Evolutionary conservation across 169 alveolate species (phyloP).

Genomic region (Plasmodium malariae): DNA sequence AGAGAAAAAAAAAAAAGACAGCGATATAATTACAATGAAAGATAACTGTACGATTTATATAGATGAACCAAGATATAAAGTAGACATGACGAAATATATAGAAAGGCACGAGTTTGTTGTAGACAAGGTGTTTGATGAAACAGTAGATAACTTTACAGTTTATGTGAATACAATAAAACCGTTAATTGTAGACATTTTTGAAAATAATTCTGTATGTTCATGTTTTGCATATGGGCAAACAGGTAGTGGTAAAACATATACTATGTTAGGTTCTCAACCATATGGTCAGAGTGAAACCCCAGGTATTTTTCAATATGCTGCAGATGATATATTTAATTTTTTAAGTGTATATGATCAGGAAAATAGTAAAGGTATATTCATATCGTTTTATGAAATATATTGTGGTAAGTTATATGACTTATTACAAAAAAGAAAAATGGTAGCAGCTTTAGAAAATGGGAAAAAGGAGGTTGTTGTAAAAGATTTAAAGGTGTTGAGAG

Average conservation of each 20-base stretch:
- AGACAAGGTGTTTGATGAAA: slow-evolving; percentile 92
- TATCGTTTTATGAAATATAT: slow-evolving; percentile 99
- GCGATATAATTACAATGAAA: slow-evolving; percentile 92
- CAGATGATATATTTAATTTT: slow-evolving; percentile 92
- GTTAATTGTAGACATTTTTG: slow-evolving; percentile 94
- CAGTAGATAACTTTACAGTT: slow-evolving; percentile 89
- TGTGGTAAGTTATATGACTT: slow-evolving; percentile 99
- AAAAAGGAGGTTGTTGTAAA: slow-evolving; percentile 96
- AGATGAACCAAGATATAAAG: slow-evolving; percentile 83
- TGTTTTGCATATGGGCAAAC: slow-evolving; percentile 99
- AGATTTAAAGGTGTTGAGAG: slow-evolving; percentile 92
- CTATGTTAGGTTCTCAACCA: slow-evolving; percentile 96
- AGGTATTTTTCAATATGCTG: slow-evolving; percentile 96
- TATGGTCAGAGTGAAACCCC: slow-evolving; percentile 85
- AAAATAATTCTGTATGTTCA: slow-evolving; percentile 93
- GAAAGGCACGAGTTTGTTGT: slow-evolving; percentile 94
- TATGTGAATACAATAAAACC: slow-evolving; percentile 94
- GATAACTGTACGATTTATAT: slow-evolving; percentile 82
- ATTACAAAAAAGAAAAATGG: slow-evolving; percentile 93
- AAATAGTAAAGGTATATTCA: slow-evolving; percentile 85
- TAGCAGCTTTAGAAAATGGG: slow-evolving; percentile 91
- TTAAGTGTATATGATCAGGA: slow-evolving; percentile 84
- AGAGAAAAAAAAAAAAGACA: slow-evolving; percentile 92
- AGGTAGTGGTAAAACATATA: slow-evolving; percentile 97
- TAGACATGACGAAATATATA: slow-evolving; percentile 93